phyloP scores from a whole-genome alignment of 768 basidiomycete genomes.

The Kwoniella shandongensis region DNA sequence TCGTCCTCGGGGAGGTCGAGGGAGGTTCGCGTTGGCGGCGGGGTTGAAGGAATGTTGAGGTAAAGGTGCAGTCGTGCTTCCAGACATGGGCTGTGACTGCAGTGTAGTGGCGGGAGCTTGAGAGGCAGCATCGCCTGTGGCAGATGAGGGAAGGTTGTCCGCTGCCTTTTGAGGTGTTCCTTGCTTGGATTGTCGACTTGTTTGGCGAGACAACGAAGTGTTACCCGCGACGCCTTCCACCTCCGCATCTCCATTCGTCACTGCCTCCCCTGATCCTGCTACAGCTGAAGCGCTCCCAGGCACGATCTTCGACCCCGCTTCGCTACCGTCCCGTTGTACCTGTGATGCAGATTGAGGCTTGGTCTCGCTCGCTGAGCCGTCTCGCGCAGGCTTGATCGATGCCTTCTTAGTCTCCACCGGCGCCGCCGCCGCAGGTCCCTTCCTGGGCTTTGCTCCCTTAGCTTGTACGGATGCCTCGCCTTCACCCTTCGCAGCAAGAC shows the following conservation, averaged over 20 bases:
- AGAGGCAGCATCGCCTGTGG: neutral
- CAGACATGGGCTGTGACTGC: constrained; percentile 13
- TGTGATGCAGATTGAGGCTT: constrained; percentile 15
- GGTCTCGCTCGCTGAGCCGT: constrained; percentile 7
- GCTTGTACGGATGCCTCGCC: constrained; percentile 14
- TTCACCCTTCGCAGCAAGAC: constrained; percentile 14
- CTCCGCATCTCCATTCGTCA: neutral
- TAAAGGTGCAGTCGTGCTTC: constrained; percentile 36
- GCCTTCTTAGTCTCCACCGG: constrained; percentile 13
- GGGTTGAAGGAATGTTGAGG: constrained; percentile 34
- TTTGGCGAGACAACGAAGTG: constrained; percentile 21
- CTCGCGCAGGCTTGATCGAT: constrained; percentile 4
- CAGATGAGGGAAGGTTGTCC: constrained; percentile 11
- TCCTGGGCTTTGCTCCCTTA: constrained; percentile 19
- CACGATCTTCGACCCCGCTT: constrained; percentile 26
- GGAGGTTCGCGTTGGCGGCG: constrained; percentile 6
- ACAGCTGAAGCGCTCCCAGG: constrained; percentile 22
- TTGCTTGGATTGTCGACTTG: constrained; percentile 17
- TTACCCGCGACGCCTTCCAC: neutral
- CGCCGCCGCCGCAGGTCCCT: neutral
- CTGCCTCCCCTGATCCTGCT: constrained; percentile 1
- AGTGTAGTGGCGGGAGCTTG: constrained; percentile 12
- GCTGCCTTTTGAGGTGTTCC: constrained; percentile 8
- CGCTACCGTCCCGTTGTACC: neutral
- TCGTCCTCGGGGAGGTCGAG: constrained; percentile 30